A percentile compares a stretch with the other conserved stretches of the same genome.
phyloP scores from a whole-genome alignment of 2,329 filamentous ascomycete species.

The Lasiodiplodia sp. region DNA sequence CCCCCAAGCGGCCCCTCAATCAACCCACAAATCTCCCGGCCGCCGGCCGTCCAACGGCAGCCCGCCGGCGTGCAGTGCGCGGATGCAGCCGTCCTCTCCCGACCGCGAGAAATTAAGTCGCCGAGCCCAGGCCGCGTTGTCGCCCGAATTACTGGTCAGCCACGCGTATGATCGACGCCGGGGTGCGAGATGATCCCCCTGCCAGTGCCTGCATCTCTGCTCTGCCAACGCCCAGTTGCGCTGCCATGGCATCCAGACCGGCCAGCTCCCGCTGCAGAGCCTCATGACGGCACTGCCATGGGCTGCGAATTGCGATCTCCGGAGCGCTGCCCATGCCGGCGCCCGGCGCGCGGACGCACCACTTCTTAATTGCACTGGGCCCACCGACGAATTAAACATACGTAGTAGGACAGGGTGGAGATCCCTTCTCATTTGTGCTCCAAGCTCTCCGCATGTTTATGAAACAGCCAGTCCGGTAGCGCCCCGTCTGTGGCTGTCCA shows the following conservation, averaged over 20 bases:
- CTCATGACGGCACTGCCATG: conserved; percentile 1
- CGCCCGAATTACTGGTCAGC: conserved; percentile 15
- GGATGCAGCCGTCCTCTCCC: conserved; percentile 11
- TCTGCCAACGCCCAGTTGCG: neutral
- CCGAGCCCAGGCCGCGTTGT: conserved; percentile 21
- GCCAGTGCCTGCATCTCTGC: neutral
- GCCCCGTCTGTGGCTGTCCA: conserved; percentile 21
- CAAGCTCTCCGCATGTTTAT: conserved; percentile 30
- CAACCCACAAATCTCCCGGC: conserved; percentile 20
- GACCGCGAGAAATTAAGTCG: neutral
- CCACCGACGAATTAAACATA: conserved; percentile 28
- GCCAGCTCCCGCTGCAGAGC: neutral
- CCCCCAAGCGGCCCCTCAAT: conserved; percentile 13
- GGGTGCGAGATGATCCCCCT: conserved; percentile 27
- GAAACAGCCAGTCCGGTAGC: conserved; percentile 27
- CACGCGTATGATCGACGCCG: conserved; percentile 27
- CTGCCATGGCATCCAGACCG: conserved; percentile 9
- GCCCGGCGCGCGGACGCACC: conserved; percentile 17
- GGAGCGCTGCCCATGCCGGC: neutral
- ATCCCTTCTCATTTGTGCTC: conserved; percentile 30
- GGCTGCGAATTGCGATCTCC: conserved; percentile 7
- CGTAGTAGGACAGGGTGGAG: conserved; percentile 10
- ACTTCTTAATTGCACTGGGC: conserved; percentile 15
- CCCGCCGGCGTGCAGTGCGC: neutral
- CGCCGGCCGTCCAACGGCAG: conserved; percentile 10